Conservation (phyloP, 805 yeast genomes). For the Pichia cephalocereana region DNA sequence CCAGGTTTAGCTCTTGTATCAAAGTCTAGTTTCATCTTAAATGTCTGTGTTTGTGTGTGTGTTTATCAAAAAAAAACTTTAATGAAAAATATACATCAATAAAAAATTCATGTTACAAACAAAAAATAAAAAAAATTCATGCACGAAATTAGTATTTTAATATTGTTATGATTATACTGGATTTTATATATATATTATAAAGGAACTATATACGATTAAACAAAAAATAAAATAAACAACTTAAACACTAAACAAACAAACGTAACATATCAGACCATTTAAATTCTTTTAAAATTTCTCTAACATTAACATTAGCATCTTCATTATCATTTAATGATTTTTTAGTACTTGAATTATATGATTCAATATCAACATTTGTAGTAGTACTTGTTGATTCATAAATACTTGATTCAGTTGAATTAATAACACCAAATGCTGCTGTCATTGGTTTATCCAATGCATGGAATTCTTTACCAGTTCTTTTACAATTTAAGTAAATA, state of each 20-base stretch:
- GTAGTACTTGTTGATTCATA: conserved; percentile 9
- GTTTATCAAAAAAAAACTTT: too few relatives aligned
- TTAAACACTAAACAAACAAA: conserved; percentile 4
- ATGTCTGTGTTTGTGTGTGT: too few relatives aligned
- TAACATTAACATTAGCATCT: conserved; percentile 1
- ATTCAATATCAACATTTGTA: conserved; percentile 10
- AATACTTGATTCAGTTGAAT: conserved; percentile 5
- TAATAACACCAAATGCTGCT: conserved; percentile 12
- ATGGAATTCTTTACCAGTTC: conserved; percentile 32
- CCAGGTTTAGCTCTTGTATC: conserved; percentile 35
- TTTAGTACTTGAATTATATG: neutral
- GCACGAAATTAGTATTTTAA: too few relatives aligned
- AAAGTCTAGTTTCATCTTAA: conserved; percentile 20
- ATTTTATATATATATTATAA: neutral
- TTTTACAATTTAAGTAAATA: conserved; percentile 25
- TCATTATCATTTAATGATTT: neutral
- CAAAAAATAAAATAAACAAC: neutral
- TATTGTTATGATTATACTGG: too few relatives aligned
- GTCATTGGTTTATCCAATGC: conserved; percentile 33
- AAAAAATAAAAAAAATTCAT: too few relatives aligned
- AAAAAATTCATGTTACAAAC: too few relatives aligned
- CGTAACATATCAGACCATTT: conserved; percentile 9
- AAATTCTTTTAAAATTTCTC: conserved; percentile 7
- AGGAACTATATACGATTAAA: neutral
- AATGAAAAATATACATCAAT: too few relatives aligned